Percentiles rank a stretch among this genome's conserved stretches.
These are phyloP conservation scores for Penicillium coprophilum DNA, from an alignment of 495 filamentous ascomycete genomes.

Conservation along the genomic window DNA sequence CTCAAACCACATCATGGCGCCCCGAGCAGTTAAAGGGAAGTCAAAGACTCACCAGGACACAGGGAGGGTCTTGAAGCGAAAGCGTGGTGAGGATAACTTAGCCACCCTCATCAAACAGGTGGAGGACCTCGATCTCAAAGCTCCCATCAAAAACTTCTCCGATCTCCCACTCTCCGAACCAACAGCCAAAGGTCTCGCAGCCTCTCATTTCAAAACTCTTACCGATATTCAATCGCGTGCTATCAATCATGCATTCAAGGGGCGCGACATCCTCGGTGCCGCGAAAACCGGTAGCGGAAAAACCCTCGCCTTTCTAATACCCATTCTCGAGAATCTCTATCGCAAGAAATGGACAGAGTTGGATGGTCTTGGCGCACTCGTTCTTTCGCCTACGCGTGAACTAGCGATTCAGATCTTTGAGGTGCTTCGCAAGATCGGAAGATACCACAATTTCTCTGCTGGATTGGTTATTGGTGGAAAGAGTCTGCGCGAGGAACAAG, in stretches of 20 bases:
- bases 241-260: conserved; percentile 82
- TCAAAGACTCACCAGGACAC: conserved; percentile 24
- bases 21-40: conserved; percentile 23
- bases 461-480: conserved; percentile 96
- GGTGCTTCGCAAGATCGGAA: conserved; percentile 84
- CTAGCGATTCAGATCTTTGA: conserved; percentile 97
- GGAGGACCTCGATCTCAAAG: conserved; percentile 53
- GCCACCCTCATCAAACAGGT: conserved; percentile 47
- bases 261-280: conserved; percentile 86
- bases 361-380: conserved; percentile 88
- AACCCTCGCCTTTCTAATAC: conserved; percentile 89
- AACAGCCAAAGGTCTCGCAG: conserved; percentile 75
- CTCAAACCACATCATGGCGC: conserved; percentile 32
- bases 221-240: conserved; percentile 91
- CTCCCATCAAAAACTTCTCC: conserved; percentile 56
- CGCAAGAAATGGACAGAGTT: conserved; percentile 83
- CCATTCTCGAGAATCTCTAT: conserved; percentile 93
- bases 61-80: conserved; percentile 59
- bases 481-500: conserved; percentile 82
- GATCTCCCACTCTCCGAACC: conserved; percentile 83
- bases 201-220: conserved; percentile 84
- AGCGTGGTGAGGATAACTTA: conserved; percentile 52
- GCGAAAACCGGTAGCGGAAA: conserved; percentile 98
- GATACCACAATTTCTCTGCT: conserved; percentile 87
- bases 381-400: conserved; percentile 93